These are phyloP conservation scores for Paecilomyces sp. DNA, from an alignment of 2,329 filamentous ascomycete genomes.

Conservation along the genomic window DNA sequence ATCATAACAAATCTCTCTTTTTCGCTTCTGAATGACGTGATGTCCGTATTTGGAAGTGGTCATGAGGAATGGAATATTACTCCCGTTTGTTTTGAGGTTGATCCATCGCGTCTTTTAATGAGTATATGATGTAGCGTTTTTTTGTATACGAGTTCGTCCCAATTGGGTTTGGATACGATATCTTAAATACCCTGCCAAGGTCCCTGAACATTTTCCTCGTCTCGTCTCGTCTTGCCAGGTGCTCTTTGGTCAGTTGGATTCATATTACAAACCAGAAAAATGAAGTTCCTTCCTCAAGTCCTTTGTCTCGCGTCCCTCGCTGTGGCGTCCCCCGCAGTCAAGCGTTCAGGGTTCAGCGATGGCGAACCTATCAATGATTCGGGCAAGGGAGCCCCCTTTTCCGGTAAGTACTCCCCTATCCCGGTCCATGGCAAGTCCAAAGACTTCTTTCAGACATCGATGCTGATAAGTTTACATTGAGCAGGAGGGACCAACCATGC, in stretches of 20 bases:
- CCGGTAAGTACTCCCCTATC: slow-evolving; percentile 38
- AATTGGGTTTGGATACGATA: neutral
- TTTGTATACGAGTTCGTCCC: too few relatives aligned
- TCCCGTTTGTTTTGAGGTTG: neutral
- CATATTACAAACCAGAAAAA: neutral
- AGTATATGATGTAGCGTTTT: neutral
- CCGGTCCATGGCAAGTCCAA: neutral
- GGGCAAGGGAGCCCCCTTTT: slow-evolving; percentile 52
- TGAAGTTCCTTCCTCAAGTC: slow-evolving; percentile 1
- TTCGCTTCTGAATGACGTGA: neutral
- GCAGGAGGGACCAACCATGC: slow-evolving; percentile 57
- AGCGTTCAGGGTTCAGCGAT: slow-evolving; percentile 35
- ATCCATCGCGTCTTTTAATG: neutral
- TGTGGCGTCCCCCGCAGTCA: slow-evolving; percentile 12
- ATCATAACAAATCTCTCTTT: neutral
- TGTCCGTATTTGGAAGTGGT: neutral
- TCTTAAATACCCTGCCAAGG: neutral
- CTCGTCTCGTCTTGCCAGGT: neutral
- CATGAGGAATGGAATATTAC: neutral
- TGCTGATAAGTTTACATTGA: neutral
- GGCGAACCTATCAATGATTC: slow-evolving; percentile 50
- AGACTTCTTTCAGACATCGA: slow-evolving; percentile 1
- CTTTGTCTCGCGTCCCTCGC: slow-evolving; percentile 7
- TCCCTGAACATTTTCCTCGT: neutral
- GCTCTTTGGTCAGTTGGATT: neutral